phyloP scores from a whole-genome alignment of 306 rosid species.

The Sophora flavescens region DNA sequence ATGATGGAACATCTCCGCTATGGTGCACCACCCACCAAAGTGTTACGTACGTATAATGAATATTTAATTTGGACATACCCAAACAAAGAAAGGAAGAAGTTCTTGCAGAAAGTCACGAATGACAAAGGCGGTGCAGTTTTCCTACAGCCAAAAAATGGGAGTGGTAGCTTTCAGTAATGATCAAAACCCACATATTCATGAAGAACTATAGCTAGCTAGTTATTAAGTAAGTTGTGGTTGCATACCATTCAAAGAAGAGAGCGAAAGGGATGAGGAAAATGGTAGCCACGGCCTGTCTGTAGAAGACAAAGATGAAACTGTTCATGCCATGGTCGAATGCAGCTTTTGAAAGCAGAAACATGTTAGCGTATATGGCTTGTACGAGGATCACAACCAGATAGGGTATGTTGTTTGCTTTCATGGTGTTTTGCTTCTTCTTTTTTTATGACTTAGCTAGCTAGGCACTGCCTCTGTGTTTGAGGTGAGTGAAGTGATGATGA shows the following conservation, averaged over 20 bases:
- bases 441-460: neutral
- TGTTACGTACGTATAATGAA: no score
- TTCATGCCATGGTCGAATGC: constrained; percentile 89
- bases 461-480: no score
- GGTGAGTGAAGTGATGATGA: neutral
- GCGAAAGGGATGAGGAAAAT: constrained; percentile 65
- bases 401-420: constrained; percentile 51
- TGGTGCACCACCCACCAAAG: no score
- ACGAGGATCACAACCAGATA: constrained; percentile 56
- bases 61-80: constrained; percentile 64
- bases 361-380: constrained; percentile 71
- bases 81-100: constrained; percentile 68
- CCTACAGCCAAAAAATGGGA: constrained; percentile 40
- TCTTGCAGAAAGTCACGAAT: constrained; percentile 69
- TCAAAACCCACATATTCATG: neutral
- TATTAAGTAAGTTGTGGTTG: no score
- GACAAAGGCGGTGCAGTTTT: constrained; percentile 70
- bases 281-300: constrained; percentile 76
- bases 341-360: constrained; percentile 74
- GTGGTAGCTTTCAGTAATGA: neutral
- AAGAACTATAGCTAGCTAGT: no score
- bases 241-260: constrained; percentile 60
- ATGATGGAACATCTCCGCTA: no score
- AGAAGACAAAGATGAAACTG: constrained; percentile 74
- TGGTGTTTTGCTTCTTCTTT: neutral